These are phyloP conservation scores for Penicillium roqueforti DNA, from an alignment of 495 filamentous ascomycete species.

Conservation along the genomic window DNA sequence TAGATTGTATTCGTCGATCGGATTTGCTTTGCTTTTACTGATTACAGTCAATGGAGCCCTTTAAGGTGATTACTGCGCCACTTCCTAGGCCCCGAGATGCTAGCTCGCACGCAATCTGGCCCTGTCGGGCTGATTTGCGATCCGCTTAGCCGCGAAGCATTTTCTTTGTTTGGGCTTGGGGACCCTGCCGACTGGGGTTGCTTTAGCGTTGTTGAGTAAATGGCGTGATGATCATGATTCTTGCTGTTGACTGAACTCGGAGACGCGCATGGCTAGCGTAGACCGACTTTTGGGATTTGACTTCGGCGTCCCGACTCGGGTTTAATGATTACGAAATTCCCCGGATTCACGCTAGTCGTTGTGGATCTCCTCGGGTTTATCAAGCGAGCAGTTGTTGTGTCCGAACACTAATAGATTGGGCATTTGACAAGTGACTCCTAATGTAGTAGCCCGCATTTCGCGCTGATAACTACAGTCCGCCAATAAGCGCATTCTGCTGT, in stretches of 20 bases:
- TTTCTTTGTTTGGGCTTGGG: not conserved
- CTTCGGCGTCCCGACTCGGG: not conserved
- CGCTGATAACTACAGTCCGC: not conserved
- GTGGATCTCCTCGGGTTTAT: not conserved
- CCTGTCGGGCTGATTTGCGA: not conserved
- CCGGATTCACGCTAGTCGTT: not conserved
- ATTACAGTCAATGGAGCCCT: not conserved
- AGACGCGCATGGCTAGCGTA: no score
- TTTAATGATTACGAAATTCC: not conserved
- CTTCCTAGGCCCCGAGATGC: not conserved
- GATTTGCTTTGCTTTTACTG: not conserved
- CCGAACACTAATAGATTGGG: not conserved
- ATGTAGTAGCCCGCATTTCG: not conserved
- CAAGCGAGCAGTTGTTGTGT: not conserved
- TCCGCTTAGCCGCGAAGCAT: not conserved
- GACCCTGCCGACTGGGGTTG: not conserved
- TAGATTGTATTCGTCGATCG: not conserved
- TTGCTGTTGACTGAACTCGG: no score
- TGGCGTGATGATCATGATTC: not conserved
- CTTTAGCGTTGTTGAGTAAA: not conserved
- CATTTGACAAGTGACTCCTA: not conserved
- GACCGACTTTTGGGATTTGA: no score
- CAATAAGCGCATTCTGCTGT: slow-evolving; percentile 16
- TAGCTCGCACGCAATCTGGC: not conserved
- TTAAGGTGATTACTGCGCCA: not conserved